Conservation (phyloP, 1,284 basidiomycete species). For the Gastroboletus turbinatus region DNA sequence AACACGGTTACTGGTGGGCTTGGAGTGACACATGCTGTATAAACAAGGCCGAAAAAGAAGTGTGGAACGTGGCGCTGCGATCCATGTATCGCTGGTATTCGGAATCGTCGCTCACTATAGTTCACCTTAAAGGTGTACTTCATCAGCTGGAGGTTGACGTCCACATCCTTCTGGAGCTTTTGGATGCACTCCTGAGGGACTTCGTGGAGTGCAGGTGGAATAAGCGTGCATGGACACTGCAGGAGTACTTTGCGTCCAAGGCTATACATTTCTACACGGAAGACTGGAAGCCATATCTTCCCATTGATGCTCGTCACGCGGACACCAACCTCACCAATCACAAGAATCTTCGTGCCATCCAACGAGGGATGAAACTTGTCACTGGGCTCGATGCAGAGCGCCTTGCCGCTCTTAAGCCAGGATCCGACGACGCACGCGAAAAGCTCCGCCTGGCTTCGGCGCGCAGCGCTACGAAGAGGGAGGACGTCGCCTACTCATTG, state of each 20-base stretch:
- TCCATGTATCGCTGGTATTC: slow-evolving; percentile 22
- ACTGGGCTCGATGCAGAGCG: not conserved
- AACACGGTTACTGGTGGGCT: slow-evolving; percentile 12
- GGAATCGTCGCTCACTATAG: slow-evolving; percentile 8
- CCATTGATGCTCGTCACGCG: not conserved
- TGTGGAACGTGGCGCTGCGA: slow-evolving; percentile 4
- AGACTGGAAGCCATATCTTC: slow-evolving; percentile 6
- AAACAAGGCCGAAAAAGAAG: slow-evolving; percentile 13
- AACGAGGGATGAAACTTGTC: slow-evolving; percentile 3
- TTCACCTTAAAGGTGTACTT: slow-evolving; percentile 13
- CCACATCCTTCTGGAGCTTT: not conserved
- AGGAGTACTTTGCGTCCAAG: slow-evolving; percentile 15
- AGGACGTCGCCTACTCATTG: slow-evolving; percentile 12
- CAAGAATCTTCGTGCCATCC: not conserved
- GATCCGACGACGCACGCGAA: slow-evolving; percentile 4
- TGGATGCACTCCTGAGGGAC: not conserved
- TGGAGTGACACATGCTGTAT: slow-evolving; percentile 22
- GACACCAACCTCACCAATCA: not conserved
- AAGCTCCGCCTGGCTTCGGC: slow-evolving; percentile 14
- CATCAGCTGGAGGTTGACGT: not conserved
- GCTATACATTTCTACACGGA: slow-evolving; percentile 3
- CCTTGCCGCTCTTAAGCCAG: slow-evolving; percentile 2
- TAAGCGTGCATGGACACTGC: slow-evolving; percentile 17
- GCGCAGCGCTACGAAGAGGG: slow-evolving; percentile 2
- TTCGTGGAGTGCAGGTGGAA: slow-evolving; percentile 14